These are phyloP conservation scores for Arctium minus DNA, from an alignment of 129 eudicot genomes.

Conservation along the genomic window DNA sequence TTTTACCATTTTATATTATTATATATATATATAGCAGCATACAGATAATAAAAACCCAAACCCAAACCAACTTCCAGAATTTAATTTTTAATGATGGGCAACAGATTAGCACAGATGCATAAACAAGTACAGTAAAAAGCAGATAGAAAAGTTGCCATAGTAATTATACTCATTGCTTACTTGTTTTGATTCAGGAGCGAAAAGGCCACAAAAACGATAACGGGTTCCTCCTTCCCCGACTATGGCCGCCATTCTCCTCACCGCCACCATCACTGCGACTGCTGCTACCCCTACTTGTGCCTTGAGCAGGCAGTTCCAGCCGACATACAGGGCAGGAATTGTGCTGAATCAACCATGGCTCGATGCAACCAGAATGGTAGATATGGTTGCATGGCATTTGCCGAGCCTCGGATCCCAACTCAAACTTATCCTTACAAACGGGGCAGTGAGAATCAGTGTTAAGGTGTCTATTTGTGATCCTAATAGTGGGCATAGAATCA, in stretches of 20 bases:
- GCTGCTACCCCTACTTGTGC: constrained; percentile 36
- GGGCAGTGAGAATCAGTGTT: constrained; percentile 90
- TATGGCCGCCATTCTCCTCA: constrained; percentile 31
- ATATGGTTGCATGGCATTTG: constrained; percentile 89
- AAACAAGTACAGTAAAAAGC: neutral
- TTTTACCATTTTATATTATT: constrained; percentile 18
- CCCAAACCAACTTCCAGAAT: constrained; percentile 15
- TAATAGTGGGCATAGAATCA: constrained; percentile 87
- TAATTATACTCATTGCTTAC: constrained; percentile 3
- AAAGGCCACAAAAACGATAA: constrained; percentile 80
- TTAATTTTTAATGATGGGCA: neutral
- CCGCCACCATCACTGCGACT: constrained; percentile 23
- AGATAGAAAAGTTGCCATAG: neutral
- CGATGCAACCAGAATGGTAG: constrained; percentile 85
- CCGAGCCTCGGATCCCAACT: constrained; percentile 77
- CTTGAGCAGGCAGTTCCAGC: constrained; percentile 65
- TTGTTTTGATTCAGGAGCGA: constrained; percentile 37
- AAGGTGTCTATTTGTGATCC: constrained; percentile 66
- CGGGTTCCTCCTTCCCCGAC: constrained; percentile 66
- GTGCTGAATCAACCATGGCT: constrained; percentile 92
- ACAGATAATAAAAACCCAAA: neutral
- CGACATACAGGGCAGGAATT: constrained; percentile 97
- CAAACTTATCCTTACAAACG: constrained; percentile 83
- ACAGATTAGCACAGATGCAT: neutral
- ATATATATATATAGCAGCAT: constrained; percentile 24